These are phyloP conservation scores for Rhizopus delemar DNA, from an alignment of 371 early-diverging fungal genomes.

Conservation along the genomic window DNA sequence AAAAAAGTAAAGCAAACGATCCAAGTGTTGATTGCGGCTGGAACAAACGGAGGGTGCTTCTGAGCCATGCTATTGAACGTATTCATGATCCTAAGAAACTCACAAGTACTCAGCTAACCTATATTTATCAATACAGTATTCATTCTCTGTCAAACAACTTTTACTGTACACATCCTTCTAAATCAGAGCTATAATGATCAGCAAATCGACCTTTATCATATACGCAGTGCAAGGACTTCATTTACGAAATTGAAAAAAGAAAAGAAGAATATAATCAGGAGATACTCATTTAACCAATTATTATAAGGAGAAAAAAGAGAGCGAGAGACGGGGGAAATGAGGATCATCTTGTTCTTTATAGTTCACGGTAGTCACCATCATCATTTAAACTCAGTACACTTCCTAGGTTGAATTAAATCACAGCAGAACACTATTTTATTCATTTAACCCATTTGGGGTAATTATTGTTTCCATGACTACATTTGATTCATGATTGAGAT, in stretches of 20 bases:
- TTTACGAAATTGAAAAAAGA: conserved; percentile 1
- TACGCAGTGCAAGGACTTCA: conserved; percentile 45
- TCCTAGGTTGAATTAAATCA: background rate
- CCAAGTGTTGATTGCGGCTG: conserved; percentile 16
- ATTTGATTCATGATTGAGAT: too few species aligned
- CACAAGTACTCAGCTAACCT: conserved; percentile 39
- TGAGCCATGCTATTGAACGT: conserved; percentile 38
- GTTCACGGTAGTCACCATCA: background rate
- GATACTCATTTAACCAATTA: background rate
- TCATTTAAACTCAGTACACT: background rate
- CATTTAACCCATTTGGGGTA: too few species aligned
- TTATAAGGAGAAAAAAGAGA: background rate
- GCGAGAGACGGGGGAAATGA: background rate
- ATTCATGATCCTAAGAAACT: conserved; percentile 42
- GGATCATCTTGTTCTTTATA: background rate
- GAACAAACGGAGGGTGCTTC: conserved; percentile 33
- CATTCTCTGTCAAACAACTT: background rate
- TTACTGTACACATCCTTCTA: conserved; percentile 34
- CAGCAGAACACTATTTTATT: too few species aligned
- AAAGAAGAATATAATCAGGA: background rate
- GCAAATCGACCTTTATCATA: conserved; percentile 34
- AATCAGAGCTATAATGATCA: conserved; percentile 39
- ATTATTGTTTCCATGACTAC: too few species aligned
- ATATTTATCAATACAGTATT: background rate
- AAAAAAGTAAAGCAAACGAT: conserved; percentile 14